Percentiles rank a stretch among this genome's conserved stretches.
phyloP scores from a whole-genome alignment of 805 yeast genomes.

The Hanseniaspora lachancei region DNA sequence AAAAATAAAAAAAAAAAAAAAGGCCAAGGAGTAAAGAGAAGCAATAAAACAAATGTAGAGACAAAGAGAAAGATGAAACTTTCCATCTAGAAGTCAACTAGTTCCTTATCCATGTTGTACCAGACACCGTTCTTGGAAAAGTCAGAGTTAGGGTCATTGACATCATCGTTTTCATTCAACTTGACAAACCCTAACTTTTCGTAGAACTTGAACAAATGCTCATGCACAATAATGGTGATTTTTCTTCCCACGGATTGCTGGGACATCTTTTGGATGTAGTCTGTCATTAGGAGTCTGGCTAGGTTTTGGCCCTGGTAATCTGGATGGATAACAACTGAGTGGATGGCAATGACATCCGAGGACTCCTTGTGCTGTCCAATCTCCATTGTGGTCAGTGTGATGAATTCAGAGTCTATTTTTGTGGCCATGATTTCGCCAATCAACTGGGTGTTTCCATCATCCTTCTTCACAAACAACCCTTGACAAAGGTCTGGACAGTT shows the following conservation, averaged over 20 bases:
- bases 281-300: slow-evolving; percentile 72
- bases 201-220: slow-evolving; percentile 59
- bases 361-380: slow-evolving; percentile 52
- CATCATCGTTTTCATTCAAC: slow-evolving; percentile 39
- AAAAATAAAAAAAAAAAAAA: too few relatives aligned
- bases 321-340: slow-evolving; percentile 65
- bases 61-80: background rate
- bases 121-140: slow-evolving; percentile 23
- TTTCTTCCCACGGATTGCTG: slow-evolving; percentile 76
- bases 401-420: slow-evolving; percentile 33
- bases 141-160: slow-evolving; percentile 20
- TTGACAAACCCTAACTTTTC: slow-evolving; percentile 67
- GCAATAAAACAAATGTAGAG: background rate
- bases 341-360: slow-evolving; percentile 65
- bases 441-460: slow-evolving; percentile 40
- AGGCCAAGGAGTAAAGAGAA: too few relatives aligned
- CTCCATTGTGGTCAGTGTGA: slow-evolving; percentile 25
- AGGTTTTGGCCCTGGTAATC: slow-evolving; percentile 69
- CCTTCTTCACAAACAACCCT: slow-evolving; percentile 67
- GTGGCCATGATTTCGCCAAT: slow-evolving; percentile 77
- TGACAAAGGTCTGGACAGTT: slow-evolving; percentile 83
- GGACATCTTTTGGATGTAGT: slow-evolving; percentile 77
- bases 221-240: slow-evolving; percentile 62
- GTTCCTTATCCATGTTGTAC: slow-evolving; percentile 29
- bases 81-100: slow-evolving; percentile 26